Conservation (phyloP, 768 basidiomycete genomes). For the Mrakia blollopis region DNA sequence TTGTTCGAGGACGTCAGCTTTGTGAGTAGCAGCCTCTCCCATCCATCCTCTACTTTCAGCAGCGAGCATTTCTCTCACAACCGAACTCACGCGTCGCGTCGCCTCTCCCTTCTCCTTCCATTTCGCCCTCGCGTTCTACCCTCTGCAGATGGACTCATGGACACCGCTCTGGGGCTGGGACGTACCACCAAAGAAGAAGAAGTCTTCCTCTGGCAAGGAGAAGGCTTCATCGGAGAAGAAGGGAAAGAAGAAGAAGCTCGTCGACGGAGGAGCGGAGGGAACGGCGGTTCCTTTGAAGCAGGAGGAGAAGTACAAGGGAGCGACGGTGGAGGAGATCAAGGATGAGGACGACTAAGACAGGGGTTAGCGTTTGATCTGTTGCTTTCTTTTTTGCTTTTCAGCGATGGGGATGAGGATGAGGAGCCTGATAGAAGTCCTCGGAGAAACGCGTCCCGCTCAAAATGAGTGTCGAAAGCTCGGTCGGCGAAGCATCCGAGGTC, state of each 20-base stretch:
- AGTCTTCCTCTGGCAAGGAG: constrained; percentile 38
- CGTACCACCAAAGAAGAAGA: constrained; percentile 64
- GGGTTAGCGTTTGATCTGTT: too few species aligned
- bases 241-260: constrained; percentile 16
- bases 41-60: background rate
- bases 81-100: background rate
- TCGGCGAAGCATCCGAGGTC: too few species aligned
- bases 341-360: constrained; percentile 19
- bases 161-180: constrained; percentile 98
- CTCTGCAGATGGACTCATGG: constrained; percentile 82
- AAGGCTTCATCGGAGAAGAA: constrained; percentile 8
- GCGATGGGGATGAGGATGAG: too few species aligned
- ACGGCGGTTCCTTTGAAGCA: background rate
- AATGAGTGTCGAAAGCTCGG: too few species aligned
- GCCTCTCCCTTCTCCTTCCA: background rate
- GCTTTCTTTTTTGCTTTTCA: background rate
- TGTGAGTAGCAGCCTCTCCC: constrained; percentile 55
- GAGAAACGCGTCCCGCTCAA: too few species aligned
- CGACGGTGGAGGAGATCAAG: constrained; percentile 22
- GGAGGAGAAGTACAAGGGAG: constrained; percentile 6
- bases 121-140: background rate
- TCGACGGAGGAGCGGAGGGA: background rate
- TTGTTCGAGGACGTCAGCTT: constrained; percentile 98
- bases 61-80: background rate
- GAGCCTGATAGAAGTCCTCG: too few species aligned